Evolutionary conservation across 2,329 filamentous ascomycete genomes (phyloP).

Genomic region (Fusarium aywerte): DNA sequence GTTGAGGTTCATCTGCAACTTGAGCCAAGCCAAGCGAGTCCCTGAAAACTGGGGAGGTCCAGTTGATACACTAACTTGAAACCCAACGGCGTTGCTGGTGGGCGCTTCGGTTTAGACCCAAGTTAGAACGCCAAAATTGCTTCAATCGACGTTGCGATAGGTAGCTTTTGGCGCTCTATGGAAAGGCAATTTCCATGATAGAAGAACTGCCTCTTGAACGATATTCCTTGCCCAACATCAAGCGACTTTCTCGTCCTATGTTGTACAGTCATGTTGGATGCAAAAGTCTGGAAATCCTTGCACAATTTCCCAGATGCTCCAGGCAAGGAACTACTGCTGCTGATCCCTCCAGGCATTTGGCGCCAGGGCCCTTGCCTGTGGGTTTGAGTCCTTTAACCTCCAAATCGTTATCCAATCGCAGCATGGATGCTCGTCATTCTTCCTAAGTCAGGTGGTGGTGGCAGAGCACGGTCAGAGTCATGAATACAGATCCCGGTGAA

Average conservation of each 20-base stretch:
- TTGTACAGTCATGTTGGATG: slow-evolving; percentile 8
- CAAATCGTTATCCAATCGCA: slow-evolving; percentile 27
- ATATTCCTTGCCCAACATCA: not conserved
- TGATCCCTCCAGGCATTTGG: slow-evolving; percentile 31
- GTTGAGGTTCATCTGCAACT: slow-evolving; percentile 6
- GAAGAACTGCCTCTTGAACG: not conserved
- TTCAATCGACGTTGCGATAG: slow-evolving; percentile 16
- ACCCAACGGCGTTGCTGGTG: slow-evolving; percentile 27
- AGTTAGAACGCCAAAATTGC: slow-evolving; percentile 27
- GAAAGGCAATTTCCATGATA: not conserved
- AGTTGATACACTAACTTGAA: slow-evolving; percentile 34
- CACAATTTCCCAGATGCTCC: slow-evolving; percentile 16
- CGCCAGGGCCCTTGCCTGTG: slow-evolving; percentile 21
- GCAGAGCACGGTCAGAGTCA: not conserved
- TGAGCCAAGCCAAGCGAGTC: slow-evolving; percentile 13
- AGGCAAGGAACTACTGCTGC: slow-evolving; percentile 25
- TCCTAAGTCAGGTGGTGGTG: slow-evolving; percentile 25
- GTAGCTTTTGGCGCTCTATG: slow-evolving; percentile 1
- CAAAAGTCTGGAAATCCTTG: slow-evolving; percentile 3
- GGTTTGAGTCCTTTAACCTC: slow-evolving; percentile 16
- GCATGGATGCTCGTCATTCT: slow-evolving; percentile 30
- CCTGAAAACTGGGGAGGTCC: slow-evolving; percentile 24
- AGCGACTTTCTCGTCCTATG: not conserved
- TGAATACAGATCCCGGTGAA: too few relatives aligned
- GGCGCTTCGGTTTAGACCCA: slow-evolving; percentile 19